A percentile compares a stretch with the other conserved stretches of the same genome.
These are phyloP conservation scores for Oxyria digyna DNA, from an alignment of 148 eudicot genomes.

Conservation along the genomic window DNA sequence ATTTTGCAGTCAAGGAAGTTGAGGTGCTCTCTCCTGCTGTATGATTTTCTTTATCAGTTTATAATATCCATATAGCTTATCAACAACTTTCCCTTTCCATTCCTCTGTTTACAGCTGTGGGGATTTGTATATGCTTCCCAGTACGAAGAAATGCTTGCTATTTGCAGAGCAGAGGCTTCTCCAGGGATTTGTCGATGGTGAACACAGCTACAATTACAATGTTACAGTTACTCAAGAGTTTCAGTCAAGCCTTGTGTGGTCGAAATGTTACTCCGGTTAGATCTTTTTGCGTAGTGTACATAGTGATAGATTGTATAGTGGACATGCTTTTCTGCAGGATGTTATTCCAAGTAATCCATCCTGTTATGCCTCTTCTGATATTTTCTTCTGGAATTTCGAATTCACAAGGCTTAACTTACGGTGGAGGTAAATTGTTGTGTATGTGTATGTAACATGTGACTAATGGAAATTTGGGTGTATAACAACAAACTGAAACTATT, in stretches of 20 bases:
- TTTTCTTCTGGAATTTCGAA: too few species aligned
- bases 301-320: too few species aligned
- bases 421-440: too few species aligned
- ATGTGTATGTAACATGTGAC: too few species aligned
- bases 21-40: conserved; percentile 32
- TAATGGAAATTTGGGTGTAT: too few species aligned
- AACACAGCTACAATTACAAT: conserved; percentile 3
- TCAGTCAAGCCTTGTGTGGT: background rate
- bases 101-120: conserved; percentile 55
- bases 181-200: conserved; percentile 64
- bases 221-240: background rate
- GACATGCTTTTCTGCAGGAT: too few species aligned
- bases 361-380: too few species aligned
- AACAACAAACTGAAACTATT: too few species aligned
- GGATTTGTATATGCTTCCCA: conserved; percentile 82
- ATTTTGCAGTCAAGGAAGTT: conserved; percentile 82
- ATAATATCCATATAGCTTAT: background rate
- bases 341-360: too few species aligned
- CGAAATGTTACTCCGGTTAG: too few species aligned
- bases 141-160: conserved; percentile 58
- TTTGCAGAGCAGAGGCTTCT: conserved; percentile 55
- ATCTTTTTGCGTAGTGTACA: too few species aligned
- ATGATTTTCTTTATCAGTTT: background rate
- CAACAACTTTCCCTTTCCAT: background rate
- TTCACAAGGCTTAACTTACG: too few species aligned